These are phyloP conservation scores for Excoecaria cochinchinensis DNA, from an alignment of 345 rosid species.

Conservation along the genomic window DNA sequence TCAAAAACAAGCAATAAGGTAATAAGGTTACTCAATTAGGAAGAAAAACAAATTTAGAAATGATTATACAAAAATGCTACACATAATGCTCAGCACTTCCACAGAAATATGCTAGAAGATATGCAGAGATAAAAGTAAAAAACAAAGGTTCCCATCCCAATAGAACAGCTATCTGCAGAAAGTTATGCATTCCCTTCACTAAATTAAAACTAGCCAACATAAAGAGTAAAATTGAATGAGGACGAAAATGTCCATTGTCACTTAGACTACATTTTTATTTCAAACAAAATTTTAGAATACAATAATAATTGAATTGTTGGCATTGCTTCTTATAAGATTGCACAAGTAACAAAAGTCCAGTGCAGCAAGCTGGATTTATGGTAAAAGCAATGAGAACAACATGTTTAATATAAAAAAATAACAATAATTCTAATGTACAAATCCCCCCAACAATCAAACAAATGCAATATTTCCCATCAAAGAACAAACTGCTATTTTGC, in stretches of 20 bases:
- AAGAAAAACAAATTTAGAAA: too few species aligned
- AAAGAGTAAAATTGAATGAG: not conserved
- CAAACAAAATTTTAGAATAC: not conserved
- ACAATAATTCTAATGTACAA: too few species aligned
- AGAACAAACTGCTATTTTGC: too few species aligned
- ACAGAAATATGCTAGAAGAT: not conserved
- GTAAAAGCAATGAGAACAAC: not conserved
- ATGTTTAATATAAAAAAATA: too few species aligned
- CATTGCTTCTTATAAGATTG: not conserved
- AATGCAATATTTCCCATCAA: too few species aligned
- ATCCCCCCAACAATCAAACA: too few species aligned
- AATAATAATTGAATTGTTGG: not conserved
- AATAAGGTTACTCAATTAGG: too few species aligned
- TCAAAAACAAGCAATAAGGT: too few species aligned
- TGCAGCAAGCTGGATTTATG: constrained; percentile 50
- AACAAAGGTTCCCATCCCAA: not conserved
- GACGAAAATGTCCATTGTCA: not conserved
- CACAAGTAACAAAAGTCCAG: constrained; percentile 48
- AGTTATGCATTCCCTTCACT: not conserved
- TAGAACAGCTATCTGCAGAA: not conserved
- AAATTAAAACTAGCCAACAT: not conserved
- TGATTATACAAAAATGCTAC: too few species aligned
- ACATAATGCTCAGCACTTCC: not conserved
- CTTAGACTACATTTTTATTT: not conserved
- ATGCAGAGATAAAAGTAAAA: not conserved